These are phyloP conservation scores for Triticum aestivum DNA, from an alignment of 176 grass and related monocot species.

Conservation along the genomic window IWGSC_CS_RefSeq_v2.1 NC_057811.1:307583691-307584190, in stretches of 20 bases:
- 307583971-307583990: not conserved
- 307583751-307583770: not conserved
- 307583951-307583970: not conserved
- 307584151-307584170: not conserved
- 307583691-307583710: not conserved
- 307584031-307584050: not conserved
- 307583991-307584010: not conserved
- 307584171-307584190: not conserved
- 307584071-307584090: not conserved
- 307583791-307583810: not conserved
- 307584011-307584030: not conserved
- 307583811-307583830: not conserved
- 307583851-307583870: not conserved
- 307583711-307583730: not conserved
- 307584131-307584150: not conserved
- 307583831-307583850: constrained; percentile 2
- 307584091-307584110: not conserved
- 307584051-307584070: not conserved
- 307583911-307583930: not conserved
- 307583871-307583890: not conserved
- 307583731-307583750: not conserved
- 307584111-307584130: not conserved
- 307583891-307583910: not conserved
- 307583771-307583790: not conserved
- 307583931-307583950: not conserved